Evolutionary conservation across 257 asterid genomes (phyloP), one percentile per base, ranked within the genome.

Genomic region (Knoxia roxburghii): DNA sequence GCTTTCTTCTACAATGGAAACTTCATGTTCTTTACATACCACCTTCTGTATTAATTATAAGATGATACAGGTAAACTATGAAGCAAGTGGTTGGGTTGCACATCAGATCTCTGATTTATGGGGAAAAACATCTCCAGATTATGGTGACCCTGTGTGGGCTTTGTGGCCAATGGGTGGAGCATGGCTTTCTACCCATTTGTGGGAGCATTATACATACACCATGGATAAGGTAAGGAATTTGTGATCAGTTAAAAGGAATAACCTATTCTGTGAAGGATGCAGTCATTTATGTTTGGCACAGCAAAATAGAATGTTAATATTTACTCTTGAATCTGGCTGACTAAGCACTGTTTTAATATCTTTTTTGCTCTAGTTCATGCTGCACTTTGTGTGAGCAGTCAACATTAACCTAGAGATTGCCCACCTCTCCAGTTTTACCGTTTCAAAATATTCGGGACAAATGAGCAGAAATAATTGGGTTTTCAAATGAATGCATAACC

Each of bases 91-190:
- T 45, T 89, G 97, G 97, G 95, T 89, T 70, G 87, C 84, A 11
- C 97, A 89, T 85, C 95, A 87, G 65, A 82, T 84, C 40, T 80
- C 97, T 29, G 95, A 89, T 75, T 61, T 85, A 71, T 89, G 95
- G 97, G 91, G 95, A 9, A 89, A 89, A 78, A 78, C 97, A 51
- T 84, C 95, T 5, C 88, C 93, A 0, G 85, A 87, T 73, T 70
- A 65, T 20, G 89, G 93, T 35, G 61, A 82, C 41, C 83, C 91
- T 1, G 82, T 79, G 68, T 89, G 89, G 87, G 89, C 97, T 52
- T 50, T 80, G 59, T 89, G 97, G 97, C 95, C 64, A 72, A 87
- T 89, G 97, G 94, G 95, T 27, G 97, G 95, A 72, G 89, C 94
- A 11, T 89, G 97, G 97, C 88, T 87, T 40, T 84, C 84, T 67